Conservation (phyloP, 345 rosid species). For the Arabidopsis thaliana region DNA sequence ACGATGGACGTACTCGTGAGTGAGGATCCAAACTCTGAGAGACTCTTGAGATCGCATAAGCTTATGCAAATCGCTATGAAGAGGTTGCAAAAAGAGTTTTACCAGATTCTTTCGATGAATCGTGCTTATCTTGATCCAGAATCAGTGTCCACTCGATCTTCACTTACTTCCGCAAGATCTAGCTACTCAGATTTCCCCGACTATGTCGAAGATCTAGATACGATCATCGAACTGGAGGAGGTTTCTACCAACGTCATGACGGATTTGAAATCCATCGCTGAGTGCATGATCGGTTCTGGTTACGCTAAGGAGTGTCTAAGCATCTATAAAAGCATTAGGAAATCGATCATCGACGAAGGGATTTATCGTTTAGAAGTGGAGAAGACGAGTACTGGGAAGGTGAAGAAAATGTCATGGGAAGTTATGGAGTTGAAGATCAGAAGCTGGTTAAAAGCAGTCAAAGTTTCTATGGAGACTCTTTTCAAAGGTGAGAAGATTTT, state of each 20-base stretch:
- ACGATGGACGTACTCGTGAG: conserved; percentile 55
- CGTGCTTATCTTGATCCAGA: conserved; percentile 73
- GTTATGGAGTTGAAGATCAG: conserved; percentile 59
- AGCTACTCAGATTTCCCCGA: conserved; percentile 52
- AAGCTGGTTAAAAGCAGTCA: conserved; percentile 69
- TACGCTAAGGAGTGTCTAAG: conserved; percentile 72
- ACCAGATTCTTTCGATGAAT: conserved; percentile 68
- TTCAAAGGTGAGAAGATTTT: conserved; percentile 73
- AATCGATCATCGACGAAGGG: conserved; percentile 81
- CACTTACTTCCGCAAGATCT: conserved; percentile 60
- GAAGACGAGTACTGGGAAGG: conserved; percentile 47
- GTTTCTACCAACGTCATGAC: conserved; percentile 58
- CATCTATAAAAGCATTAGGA: conserved; percentile 62
- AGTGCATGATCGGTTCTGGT: conserved; percentile 84
- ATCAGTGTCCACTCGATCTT: conserved; percentile 69
- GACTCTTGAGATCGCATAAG: conserved; percentile 54
- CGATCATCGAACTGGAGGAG: conserved; percentile 59
- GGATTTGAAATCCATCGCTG: conserved; percentile 75
- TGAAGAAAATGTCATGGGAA: conserved; percentile 69
- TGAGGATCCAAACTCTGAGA: conserved; percentile 48
- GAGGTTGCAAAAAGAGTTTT: conserved; percentile 76
- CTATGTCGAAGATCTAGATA: conserved; percentile 34
- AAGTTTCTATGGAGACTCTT: conserved; percentile 59
- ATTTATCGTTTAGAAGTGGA: conserved; percentile 71
- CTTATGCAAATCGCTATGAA: conserved; percentile 75